Evolutionary conservation across 2,329 filamentous ascomycete genomes (phyloP).

Genomic region (Cercospora beticola): DNA sequence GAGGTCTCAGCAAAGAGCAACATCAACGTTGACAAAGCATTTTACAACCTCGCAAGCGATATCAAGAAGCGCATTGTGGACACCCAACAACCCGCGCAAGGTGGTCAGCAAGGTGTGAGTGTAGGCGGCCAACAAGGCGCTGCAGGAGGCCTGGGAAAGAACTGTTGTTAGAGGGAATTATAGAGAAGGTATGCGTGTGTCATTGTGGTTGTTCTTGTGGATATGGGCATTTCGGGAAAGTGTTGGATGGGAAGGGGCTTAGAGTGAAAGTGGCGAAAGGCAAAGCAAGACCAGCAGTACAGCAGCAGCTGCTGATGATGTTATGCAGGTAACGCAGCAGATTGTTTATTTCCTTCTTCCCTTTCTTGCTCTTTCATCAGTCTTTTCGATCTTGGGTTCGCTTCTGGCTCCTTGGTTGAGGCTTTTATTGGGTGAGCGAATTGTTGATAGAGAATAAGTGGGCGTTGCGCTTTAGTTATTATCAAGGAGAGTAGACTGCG

Average conservation of each 20-base stretch:
- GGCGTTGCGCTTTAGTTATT: background rate
- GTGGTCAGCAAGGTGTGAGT: constrained; percentile 58
- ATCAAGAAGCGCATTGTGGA: constrained; percentile 99
- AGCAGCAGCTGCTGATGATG: constrained; percentile 1
- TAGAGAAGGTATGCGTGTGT: background rate
- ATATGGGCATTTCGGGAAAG: background rate
- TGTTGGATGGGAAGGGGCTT: background rate
- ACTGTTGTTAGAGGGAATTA: constrained; percentile 65
- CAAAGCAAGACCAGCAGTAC: background rate
- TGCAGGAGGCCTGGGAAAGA: constrained; percentile 39
- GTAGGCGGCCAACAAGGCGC: constrained; percentile 33
- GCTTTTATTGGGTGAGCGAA: background rate
- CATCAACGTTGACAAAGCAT: constrained; percentile 99
- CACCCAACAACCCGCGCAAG: constrained; percentile 68
- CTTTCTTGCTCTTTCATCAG: background rate
- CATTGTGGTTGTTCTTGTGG: background rate
- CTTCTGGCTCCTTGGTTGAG: background rate
- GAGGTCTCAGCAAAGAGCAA: constrained; percentile 99
- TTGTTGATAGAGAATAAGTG: background rate
- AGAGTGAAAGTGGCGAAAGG: background rate
- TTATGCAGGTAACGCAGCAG: constrained; percentile 2
- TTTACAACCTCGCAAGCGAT: constrained; percentile 89
- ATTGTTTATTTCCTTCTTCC: background rate
- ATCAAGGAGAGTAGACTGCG: background rate
- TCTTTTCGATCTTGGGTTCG: background rate